Percentiles rank a stretch among this genome's conserved stretches.
phyloP scores from a whole-genome alignment of 78 protist genomes.

The Planoprotostelium fungivorum region DNA sequence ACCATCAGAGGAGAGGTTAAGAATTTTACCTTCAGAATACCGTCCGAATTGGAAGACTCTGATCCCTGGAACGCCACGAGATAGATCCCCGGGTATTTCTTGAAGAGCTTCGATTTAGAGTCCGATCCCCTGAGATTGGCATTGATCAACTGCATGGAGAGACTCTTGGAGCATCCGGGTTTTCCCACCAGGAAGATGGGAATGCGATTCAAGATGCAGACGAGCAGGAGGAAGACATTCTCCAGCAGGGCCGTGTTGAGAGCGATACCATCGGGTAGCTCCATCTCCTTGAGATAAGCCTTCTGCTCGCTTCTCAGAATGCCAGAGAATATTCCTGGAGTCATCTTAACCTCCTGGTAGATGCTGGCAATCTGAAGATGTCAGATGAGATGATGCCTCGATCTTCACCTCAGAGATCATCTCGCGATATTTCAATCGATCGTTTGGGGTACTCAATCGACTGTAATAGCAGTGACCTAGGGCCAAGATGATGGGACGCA shows the following conservation, averaged over 20 bases:
- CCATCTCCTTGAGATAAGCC: neutral
- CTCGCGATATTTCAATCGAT: too few relatives aligned
- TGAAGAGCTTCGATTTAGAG: too few relatives aligned
- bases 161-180: slow-evolving; percentile 67
- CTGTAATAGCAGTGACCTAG: too few relatives aligned
- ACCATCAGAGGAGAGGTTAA: too few relatives aligned
- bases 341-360: neutral
- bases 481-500: too few relatives aligned
- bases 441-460: too few relatives aligned
- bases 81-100: too few relatives aligned
- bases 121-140: too few relatives aligned
- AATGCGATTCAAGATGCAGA: slow-evolving; percentile 34
- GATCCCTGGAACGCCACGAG: too few relatives aligned
- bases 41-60: too few relatives aligned
- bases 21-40: too few relatives aligned
- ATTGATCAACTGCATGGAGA: slow-evolving; percentile 33
- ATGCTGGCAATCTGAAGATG: neutral
- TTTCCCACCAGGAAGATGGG: slow-evolving; percentile 68
- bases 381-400: neutral
- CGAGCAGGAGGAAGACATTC: slow-evolving; percentile 59
- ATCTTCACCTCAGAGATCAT: too few relatives aligned
- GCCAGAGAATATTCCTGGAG: neutral
- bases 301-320: neutral
- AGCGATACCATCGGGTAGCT: slow-evolving; percentile 38
- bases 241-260: slow-evolving; percentile 64